Base-by-base conservation (phyloP, 2,329 filamentous ascomycete species). In the Fusarium haematococcum region DNA sequence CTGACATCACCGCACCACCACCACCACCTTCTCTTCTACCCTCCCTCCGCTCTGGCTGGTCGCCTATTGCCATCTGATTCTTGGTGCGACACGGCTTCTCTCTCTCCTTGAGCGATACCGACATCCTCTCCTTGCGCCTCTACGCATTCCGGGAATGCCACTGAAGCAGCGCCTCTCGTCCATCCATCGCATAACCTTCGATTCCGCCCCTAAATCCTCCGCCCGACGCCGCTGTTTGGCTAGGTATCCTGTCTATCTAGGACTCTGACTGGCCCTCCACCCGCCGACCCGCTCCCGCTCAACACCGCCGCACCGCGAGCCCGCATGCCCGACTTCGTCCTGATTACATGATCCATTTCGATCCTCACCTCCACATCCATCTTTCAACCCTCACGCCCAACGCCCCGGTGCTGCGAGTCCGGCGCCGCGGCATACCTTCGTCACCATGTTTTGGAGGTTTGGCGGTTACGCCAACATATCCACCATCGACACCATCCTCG, bases 361-460 rank as follows among this genome's bases (percentile, higher is more conserved):
- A 72, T 62, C 72, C 66, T 69, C 74, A 71, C 68, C 69, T 74
- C 67, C 68, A 58, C 62, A 68, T 73, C 65, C 63, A 68, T 52
- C 66, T 48, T 43, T 64, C 70, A 67, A 58, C 70, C 59, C 62
- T 71, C 58, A 64, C 72, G 65, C 69, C 69, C 73, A 69, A 67
- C 71, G 75, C 74, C 75, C 74, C 77, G 78, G 80, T 80, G 80
- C 78, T 79, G 79, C 79, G 69, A 68, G 69, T 78, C 78, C 79
- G 78, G 82, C 77, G 80, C 79, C 75, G 79, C 79, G 78, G 79
- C 77, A 71, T 75, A 79, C 77, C 72, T 65, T 79, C 79, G 82
- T 81, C 92, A 96, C 85, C 88, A 99, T 99, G 97, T 99, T 99
- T 86, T 99, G 97, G 97, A 93, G 96, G 86, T 99, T 98, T 89